phyloP scores from a whole-genome alignment of 495 filamentous ascomycete genomes.

The Daldinia concentrica region DNA sequence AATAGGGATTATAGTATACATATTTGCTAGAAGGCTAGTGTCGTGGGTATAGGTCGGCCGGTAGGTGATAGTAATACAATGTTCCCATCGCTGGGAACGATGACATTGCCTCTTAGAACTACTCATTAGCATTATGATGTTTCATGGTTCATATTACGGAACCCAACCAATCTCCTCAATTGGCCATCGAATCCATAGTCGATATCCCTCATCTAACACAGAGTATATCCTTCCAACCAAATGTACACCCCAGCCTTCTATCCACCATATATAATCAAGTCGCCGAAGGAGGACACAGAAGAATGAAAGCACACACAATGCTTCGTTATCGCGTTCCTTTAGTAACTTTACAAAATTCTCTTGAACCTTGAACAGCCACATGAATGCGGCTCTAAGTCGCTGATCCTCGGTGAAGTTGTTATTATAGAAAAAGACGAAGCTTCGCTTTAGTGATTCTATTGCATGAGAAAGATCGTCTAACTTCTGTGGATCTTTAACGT shows the following conservation, averaged over 20 bases:
- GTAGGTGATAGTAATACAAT: not conserved
- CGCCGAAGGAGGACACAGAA: conserved; percentile 52
- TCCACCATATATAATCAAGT: conserved; percentile 55
- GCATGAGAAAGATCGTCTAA: conserved; percentile 23
- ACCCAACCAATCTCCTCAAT: conserved; percentile 56
- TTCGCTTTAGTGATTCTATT: conserved; percentile 36
- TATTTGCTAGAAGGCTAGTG: no score
- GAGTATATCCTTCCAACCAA: conserved; percentile 50
- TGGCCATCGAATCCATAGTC: conserved; percentile 55
- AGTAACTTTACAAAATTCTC: conserved; percentile 49
- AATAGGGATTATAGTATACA: no score
- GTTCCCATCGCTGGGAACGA: not conserved
- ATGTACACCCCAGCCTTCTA: conserved; percentile 53
- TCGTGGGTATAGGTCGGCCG: no score
- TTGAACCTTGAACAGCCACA: conserved; percentile 51
- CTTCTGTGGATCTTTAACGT: conserved; percentile 29
- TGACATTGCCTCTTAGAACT: not conserved
- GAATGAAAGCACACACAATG: conserved; percentile 53
- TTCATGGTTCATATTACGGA: conserved; percentile 12
- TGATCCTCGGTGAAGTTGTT: conserved; percentile 31
- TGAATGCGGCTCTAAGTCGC: conserved; percentile 48
- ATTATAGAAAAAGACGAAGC: conserved; percentile 30
- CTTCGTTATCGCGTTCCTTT: conserved; percentile 46
- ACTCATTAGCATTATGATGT: not conserved
- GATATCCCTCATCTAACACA: conserved; percentile 51